phyloP scores from a whole-genome alignment of 192 early-diverging fungal genomes.

The Backusella sp. region DNA sequence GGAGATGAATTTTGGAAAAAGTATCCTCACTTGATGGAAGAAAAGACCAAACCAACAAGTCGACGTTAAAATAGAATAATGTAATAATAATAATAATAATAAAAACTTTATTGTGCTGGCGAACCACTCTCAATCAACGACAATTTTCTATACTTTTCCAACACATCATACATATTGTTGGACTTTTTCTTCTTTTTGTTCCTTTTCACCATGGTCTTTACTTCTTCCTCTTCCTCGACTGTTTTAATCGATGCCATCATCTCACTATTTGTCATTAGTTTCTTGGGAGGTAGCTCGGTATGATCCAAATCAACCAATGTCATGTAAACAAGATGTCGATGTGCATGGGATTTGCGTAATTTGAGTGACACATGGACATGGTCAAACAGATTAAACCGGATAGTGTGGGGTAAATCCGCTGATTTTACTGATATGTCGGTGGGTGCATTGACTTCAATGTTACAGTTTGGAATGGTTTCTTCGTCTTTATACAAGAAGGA shows the following conservation, averaged over 20 bases:
- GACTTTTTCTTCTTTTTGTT: slow-evolving; percentile 18
- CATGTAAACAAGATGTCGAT: slow-evolving; percentile 65
- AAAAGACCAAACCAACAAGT: not conserved
- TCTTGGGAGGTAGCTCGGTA: slow-evolving; percentile 10
- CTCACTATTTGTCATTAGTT: slow-evolving; percentile 23
- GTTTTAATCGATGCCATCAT: slow-evolving; percentile 20
- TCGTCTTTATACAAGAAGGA: slow-evolving; percentile 20
- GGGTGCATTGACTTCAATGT: slow-evolving; percentile 47
- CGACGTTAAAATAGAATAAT: not conserved
- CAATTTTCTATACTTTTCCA: slow-evolving; percentile 43
- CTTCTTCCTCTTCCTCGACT: not conserved
- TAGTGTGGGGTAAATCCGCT: slow-evolving; percentile 29
- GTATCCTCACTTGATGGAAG: slow-evolving; percentile 32
- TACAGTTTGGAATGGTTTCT: slow-evolving; percentile 30
- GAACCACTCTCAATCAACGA: slow-evolving; percentile 16
- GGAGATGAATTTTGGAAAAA: slow-evolving; percentile 70
- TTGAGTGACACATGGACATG: slow-evolving; percentile 59
- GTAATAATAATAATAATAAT: no score
- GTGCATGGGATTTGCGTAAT: slow-evolving; percentile 57
- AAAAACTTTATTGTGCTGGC: not conserved
- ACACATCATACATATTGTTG: slow-evolving; percentile 36
- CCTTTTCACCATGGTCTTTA: not conserved
- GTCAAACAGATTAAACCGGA: slow-evolving; percentile 62
- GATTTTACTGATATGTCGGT: slow-evolving; percentile 45
- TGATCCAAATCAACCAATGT: slow-evolving; percentile 53